Base-by-base conservation (phyloP, 108 stramenopile species). In the Skeletonema grethae region DNA sequence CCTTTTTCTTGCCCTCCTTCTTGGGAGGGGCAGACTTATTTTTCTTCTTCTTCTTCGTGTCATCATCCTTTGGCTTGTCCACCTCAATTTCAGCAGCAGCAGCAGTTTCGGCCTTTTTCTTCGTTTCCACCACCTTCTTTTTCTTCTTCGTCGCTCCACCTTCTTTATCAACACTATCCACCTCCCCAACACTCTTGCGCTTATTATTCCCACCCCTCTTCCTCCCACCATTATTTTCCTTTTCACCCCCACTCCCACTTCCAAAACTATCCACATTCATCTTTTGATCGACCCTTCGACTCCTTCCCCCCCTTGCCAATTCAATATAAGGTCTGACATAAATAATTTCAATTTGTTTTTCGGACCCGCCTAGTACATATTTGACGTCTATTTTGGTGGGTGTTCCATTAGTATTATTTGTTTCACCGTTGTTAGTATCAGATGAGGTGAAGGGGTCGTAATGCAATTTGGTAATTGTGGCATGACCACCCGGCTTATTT, bases 401-500 rank as follows among this genome's bases (percentile, higher is more conserved):
- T 16, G n/a, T 16, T 18, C 6, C 46, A 16, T 12, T 10, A 8
- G 29, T 46, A 20, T 18, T 65, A 5, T 32, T 28, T 28, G 25
- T 28, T 28, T n/a, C n/a, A n/a, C n/a, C n/a, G 25, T 28, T 28
- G 25, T 28, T n/a, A n/a, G n/a, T n/a, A n/a, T n/a, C n/a, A n/a
- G n/a, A n/a, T n/a, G n/a, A n/a, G n/a, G n/a, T n/a, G n/a, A n/a
- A n/a, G n/a, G n/a, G n/a, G n/a, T n/a, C n/a, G n/a, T n/a, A n/a
- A n/a, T n/a, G n/a, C n/a, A 68, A 30, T 11, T 28, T 34, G 22
- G 34, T 69, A 20, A 75, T 35, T 1, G 31, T 64, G 7, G 55
- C 73, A 15, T 36, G 32, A 2, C 73, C 73, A 28, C 73, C 73
- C 0, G 58, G 67, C 25, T 75, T 75, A 60, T 75, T 75, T 0